Conservation (phyloP, 192 early-diverging fungal genomes). For the Coemansia sp. region DNA sequence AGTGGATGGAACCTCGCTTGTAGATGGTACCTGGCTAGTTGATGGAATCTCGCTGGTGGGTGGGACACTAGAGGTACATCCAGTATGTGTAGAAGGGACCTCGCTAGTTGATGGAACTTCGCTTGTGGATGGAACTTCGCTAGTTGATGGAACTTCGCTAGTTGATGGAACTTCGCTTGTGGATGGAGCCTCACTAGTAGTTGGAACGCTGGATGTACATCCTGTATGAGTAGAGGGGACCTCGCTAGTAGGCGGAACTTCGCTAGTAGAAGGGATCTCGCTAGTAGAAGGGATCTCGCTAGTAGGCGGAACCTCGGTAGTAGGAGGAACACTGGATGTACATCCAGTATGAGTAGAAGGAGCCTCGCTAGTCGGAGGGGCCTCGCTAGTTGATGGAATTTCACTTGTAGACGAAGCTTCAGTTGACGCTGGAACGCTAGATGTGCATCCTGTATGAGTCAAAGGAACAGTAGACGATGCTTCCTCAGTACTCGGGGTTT, state of each 20-base stretch:
- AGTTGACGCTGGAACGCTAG: constrained; percentile 6
- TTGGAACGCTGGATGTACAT: constrained; percentile 9
- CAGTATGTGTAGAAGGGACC: constrained; percentile 2
- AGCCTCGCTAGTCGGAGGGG: constrained; percentile 7
- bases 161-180: constrained; percentile 14
- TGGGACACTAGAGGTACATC: not conserved
- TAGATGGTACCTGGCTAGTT: constrained; percentile 9
- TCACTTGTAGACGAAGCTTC: constrained; percentile 12
- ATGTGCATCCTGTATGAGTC: constrained; percentile 8
- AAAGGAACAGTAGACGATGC: constrained; percentile 4
- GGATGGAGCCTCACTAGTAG: too few relatives aligned
- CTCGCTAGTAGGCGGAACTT: constrained; percentile 11
- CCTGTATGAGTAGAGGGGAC: constrained; percentile 11
- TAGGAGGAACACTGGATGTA: constrained; percentile 4
- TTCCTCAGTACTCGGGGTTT: constrained; percentile 12
- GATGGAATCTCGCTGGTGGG: not conserved
- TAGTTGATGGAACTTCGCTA: constrained; percentile 16
- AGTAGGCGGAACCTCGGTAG: constrained; percentile 12
- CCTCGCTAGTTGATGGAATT: constrained; percentile 12
- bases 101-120: constrained; percentile 1
- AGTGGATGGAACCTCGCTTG: constrained; percentile 6
- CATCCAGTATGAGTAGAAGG: not conserved
- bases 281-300: constrained; percentile 15
- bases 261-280: constrained; percentile 10
- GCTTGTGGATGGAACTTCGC: not conserved